Evolutionary conservation across 2,329 filamentous ascomycete genomes (phyloP), one percentile per base, ranked within the genome.

Genomic region (Phaeomoniella chlamydospora): DNA sequence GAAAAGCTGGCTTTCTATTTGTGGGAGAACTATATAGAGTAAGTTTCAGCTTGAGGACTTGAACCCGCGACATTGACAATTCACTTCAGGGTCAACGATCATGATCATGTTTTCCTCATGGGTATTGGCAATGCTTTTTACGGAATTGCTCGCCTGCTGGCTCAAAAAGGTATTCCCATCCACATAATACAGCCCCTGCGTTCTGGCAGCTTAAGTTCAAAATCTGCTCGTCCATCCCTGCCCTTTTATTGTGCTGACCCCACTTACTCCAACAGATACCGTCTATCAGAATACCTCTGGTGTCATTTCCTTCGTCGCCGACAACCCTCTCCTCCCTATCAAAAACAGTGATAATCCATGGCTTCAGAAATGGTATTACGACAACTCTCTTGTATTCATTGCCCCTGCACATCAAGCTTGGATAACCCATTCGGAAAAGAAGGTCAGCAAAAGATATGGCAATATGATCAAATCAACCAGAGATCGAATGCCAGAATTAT

Each of bases 11-110:
- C 88, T 3, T 76, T 72, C 41, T 96, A 94, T 50, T 64, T 98
- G 11, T 98, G 90, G 90, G 87, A 94, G 48, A 98, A 98, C 52
- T 94, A 94, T 51, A 75, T 98, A 14, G 83, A 94, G 64, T 74
- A 56, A 47, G 64, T 13, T 18, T 29, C 31, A 14, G 18, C 26
- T 29, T 9, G 5, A 2, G 5, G 13, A 30, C 10, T 39, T 18
- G 9, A 31, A 31, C 15, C 13, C 31, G 17, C 22, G 30, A 41
- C 36, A 38, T 35, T 37, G 16, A 38, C 37, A 42, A 37, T 44
- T 36, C 19, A 35, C 37, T n/a, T n/a, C n/a, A 67, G 82, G 18
- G 77, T 77, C 35, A 70, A 64, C 37, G 65, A 79, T 2, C 67
- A 72, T 0, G 75, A 78, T 4, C 74, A 88, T 36, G 73, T 96